Evolutionary conservation across 2,329 filamentous ascomycete species (phyloP).

Genomic region (Penicillium sp.): DNA sequence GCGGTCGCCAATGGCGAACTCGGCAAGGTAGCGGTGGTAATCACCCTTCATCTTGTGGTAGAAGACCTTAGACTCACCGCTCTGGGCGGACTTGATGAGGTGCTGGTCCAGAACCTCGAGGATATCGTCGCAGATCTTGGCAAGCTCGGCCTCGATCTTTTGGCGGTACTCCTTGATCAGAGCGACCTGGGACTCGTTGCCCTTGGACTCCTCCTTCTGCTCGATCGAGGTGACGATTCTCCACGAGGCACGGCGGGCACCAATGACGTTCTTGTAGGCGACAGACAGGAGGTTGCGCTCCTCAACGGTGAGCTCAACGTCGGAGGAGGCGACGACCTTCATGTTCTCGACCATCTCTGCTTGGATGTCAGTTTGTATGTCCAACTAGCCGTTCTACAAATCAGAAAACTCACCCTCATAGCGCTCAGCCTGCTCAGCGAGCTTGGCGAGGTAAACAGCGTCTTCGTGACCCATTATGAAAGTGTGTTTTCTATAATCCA

Average conservation of each 20-base stretch:
- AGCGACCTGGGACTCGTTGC: slow-evolving; percentile 83
- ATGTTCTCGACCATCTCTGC: slow-evolving; percentile 99
- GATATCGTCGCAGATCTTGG: slow-evolving; percentile 97
- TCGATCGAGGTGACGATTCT: slow-evolving; percentile 98
- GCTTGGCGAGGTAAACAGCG: slow-evolving; percentile 99
- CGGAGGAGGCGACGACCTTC: slow-evolving; percentile 93
- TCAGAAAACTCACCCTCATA: slow-evolving; percentile 77
- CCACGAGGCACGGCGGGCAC: slow-evolving; percentile 94
- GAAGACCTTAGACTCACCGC: slow-evolving; percentile 98
- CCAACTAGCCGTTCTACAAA: slow-evolving; percentile 18
- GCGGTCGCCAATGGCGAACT: slow-evolving; percentile 92
- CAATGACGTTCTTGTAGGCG: slow-evolving; percentile 99
- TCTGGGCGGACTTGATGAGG: slow-evolving; percentile 90
- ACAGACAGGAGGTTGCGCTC: slow-evolving; percentile 97
- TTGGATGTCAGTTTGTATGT: slow-evolving; percentile 11
- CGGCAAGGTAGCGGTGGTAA: slow-evolving; percentile 97
- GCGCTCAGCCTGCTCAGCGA: slow-evolving; percentile 99
- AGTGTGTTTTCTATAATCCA: slow-evolving; percentile 32
- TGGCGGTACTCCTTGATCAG: slow-evolving; percentile 98
- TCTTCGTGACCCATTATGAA: slow-evolving; percentile 98
- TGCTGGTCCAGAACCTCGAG: slow-evolving; percentile 91
- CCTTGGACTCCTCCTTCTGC: slow-evolving; percentile 99
- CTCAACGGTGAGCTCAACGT: slow-evolving; percentile 80
- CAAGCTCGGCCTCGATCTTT: slow-evolving; percentile 96
- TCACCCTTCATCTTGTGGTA: slow-evolving; percentile 99